These are phyloP conservation scores for Globisporangium middletonii DNA, from an alignment of 352 stramenopile species.

Conservation along the genomic window DNA sequence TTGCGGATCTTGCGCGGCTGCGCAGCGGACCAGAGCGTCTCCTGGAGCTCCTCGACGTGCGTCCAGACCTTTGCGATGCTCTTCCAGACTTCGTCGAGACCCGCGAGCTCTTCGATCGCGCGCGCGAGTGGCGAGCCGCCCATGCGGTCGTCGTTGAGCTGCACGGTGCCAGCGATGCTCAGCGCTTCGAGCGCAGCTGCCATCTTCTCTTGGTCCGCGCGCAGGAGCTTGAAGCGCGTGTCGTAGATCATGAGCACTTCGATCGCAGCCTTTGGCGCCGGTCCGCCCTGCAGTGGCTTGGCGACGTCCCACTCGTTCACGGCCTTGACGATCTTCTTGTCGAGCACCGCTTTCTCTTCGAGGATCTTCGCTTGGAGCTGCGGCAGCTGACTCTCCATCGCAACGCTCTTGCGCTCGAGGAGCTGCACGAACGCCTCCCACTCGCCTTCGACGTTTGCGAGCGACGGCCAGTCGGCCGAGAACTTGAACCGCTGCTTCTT, in stretches of 20 bases:
- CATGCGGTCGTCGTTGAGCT: slow-evolving; percentile 72
- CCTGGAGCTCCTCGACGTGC: slow-evolving; percentile 90
- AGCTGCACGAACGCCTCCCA: slow-evolving; percentile 93
- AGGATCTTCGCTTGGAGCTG: slow-evolving; percentile 97
- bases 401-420: slow-evolving; percentile 80
- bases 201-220: slow-evolving; percentile 93
- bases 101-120: slow-evolving; percentile 89
- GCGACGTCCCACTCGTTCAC: slow-evolving; percentile 75
- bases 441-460: slow-evolving; percentile 94
- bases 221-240: slow-evolving; percentile 76
- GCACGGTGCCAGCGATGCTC: slow-evolving; percentile 65
- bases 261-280: slow-evolving; percentile 64
- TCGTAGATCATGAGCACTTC: slow-evolving; percentile 84
- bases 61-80: slow-evolving; percentile 88
- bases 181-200: slow-evolving; percentile 94
- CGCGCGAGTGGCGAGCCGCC: slow-evolving; percentile 61
- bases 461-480: slow-evolving; percentile 93
- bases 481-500: slow-evolving; percentile 97
- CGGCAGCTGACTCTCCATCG: slow-evolving; percentile 97
- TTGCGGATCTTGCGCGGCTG: slow-evolving; percentile 95
- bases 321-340: slow-evolving; percentile 74
- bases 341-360: slow-evolving; percentile 91
- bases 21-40: slow-evolving; percentile 92
- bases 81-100: slow-evolving; percentile 98
- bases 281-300: slow-evolving; percentile 72